These are phyloP conservation scores for Globisporangium barbulae DNA, from an alignment of 352 stramenopile species.

Conservation along the genomic window DNA sequence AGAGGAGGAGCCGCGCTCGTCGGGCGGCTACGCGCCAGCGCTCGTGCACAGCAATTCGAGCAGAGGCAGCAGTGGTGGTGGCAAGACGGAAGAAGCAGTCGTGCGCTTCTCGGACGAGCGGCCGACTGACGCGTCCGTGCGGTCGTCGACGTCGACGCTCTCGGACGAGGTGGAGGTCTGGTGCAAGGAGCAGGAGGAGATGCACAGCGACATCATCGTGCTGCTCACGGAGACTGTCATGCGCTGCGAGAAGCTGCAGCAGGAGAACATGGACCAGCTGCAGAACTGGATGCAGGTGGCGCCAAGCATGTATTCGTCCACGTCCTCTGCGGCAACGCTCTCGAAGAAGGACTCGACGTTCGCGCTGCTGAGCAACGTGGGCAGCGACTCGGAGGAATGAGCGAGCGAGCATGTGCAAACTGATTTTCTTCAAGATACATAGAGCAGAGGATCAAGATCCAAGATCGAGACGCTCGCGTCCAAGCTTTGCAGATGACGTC, in stretches of 20 bases:
- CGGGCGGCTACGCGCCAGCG: background rate
- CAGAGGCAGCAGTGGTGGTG: background rate
- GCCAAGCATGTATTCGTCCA: conserved; percentile 26
- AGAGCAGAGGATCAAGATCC: background rate
- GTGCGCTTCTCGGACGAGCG: conserved; percentile 26
- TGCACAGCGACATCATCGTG: conserved; percentile 81
- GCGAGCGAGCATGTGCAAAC: background rate
- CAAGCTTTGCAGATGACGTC: background rate
- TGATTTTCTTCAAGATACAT: background rate
- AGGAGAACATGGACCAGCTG: conserved; percentile 83
- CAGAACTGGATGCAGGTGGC: conserved; percentile 79
- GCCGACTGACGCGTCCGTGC: conserved; percentile 39
- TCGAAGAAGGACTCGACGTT: conserved; percentile 10
- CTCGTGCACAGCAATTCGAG: background rate
- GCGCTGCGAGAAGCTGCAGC: conserved; percentile 76
- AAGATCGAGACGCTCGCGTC: background rate
- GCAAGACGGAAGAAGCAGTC: conserved; percentile 5
- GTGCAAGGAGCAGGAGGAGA: conserved; percentile 80
- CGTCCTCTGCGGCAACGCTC: conserved; percentile 15
- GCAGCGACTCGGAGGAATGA: conserved; percentile 14
- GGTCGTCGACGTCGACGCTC: conserved; percentile 53
- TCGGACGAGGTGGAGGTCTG: conserved; percentile 79
- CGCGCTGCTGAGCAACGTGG: conserved; percentile 3
- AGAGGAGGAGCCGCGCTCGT: conserved; percentile 9
- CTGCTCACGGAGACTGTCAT: conserved; percentile 80